These are phyloP conservation scores for Globisporangium splendens DNA, from an alignment of 352 stramenopile species.

Conservation along the genomic window DNA sequence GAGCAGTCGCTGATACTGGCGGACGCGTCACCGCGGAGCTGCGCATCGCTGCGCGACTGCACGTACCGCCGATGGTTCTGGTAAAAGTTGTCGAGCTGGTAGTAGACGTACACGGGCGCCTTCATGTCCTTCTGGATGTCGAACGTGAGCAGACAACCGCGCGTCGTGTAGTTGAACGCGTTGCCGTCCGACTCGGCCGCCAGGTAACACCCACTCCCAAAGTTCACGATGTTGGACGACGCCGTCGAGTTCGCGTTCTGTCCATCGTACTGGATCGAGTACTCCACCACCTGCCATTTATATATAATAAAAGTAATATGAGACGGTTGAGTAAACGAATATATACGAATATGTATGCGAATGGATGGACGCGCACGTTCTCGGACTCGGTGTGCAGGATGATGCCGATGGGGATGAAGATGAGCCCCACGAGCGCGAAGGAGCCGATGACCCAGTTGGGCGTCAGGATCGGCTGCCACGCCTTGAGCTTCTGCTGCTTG, in stretches of 20 bases:
- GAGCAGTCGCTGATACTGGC: constrained; percentile 77
- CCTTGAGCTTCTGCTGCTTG: constrained; percentile 89
- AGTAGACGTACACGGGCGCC: constrained; percentile 97
- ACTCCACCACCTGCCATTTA: constrained; percentile 88
- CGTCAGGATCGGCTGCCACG: constrained; percentile 97
- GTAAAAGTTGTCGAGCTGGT: constrained; percentile 99
- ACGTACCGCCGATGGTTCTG: constrained; percentile 98
- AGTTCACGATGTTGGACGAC: constrained; percentile 57
- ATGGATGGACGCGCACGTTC: constrained; percentile 36
- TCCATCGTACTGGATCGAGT: constrained; percentile 88
- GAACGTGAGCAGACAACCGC: constrained; percentile 84
- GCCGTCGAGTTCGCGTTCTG: constrained; percentile 31
- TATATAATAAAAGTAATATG: too few species aligned
- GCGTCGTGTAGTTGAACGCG: constrained; percentile 48
- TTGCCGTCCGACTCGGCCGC: constrained; percentile 57
- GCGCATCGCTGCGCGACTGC: constrained; percentile 85
- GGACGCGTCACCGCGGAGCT: constrained; percentile 76
- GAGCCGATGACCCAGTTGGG: constrained; percentile 94
- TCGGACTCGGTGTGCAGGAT: constrained; percentile 85
- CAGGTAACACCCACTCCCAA: constrained; percentile 63
- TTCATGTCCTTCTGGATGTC: constrained; percentile 92
- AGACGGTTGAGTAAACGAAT: too few species aligned
- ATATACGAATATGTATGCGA: too few species aligned
- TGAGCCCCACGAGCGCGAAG: constrained; percentile 91
- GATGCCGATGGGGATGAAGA: constrained; percentile 95